Percentiles rank a stretch among this genome's conserved stretches.
Evolutionary conservation across 495 filamentous ascomycete species (phyloP).

Genomic region (Parathielavia appendiculata): DNA sequence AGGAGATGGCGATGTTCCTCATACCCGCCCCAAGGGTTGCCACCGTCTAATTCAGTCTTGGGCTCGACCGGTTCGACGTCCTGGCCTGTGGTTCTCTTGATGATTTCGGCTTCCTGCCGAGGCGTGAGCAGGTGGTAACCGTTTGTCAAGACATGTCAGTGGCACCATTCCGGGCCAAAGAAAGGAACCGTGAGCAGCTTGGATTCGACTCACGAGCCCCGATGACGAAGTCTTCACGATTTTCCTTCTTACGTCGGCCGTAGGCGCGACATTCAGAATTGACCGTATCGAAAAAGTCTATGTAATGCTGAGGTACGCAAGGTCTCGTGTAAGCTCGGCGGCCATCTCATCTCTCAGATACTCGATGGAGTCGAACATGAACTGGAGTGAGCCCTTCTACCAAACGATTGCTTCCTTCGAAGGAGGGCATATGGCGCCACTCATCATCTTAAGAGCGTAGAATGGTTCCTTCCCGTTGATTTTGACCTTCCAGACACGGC

Average conservation of each 20-base stretch:
- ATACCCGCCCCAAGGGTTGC: not conserved
- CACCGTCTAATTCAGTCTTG: too few species aligned
- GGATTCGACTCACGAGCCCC: too few species aligned
- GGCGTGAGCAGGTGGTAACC: constrained; percentile 19
- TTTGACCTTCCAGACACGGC: constrained; percentile 15
- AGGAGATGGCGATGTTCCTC: constrained; percentile 4
- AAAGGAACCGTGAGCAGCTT: too few species aligned
- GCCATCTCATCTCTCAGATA: not conserved
- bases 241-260: constrained; percentile 17
- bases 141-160: too few species aligned
- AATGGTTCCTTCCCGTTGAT: not conserved
- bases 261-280: constrained; percentile 20
- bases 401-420: too few species aligned
- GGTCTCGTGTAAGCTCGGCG: not conserved
- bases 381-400: not conserved
- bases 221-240: constrained; percentile 15
- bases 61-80: not conserved
- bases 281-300: constrained; percentile 17
- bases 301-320: constrained; percentile 4
- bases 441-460: constrained; percentile 17
- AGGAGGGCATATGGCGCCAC: not conserved
- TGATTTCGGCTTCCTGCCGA: constrained; percentile 10
- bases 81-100: not conserved
- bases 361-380: not conserved
- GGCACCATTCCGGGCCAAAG: too few species aligned